phyloP scores from a whole-genome alignment of 495 filamentous ascomycete species.

The Lepraria neglecta region DNA sequence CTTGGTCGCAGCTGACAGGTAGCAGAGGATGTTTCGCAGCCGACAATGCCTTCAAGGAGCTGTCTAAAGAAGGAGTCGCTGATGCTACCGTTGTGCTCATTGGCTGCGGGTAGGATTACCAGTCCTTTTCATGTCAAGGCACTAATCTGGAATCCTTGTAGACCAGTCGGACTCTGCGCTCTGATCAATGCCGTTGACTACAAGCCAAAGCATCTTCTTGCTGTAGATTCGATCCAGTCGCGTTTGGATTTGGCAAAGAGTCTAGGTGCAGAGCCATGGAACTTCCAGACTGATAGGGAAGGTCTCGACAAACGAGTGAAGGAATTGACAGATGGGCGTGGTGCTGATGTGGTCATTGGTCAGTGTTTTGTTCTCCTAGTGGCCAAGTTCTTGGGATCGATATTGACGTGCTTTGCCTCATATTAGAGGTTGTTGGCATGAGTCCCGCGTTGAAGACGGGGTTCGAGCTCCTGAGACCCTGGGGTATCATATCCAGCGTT shows the following conservation, averaged over 20 bases:
- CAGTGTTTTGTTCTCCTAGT: not conserved
- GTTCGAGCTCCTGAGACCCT: conserved; percentile 82
- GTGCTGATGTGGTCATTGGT: conserved; percentile 76
- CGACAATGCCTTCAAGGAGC: conserved; percentile 67
- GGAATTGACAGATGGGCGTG: conserved; percentile 73
- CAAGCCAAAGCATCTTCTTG: conserved; percentile 73
- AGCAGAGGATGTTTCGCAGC: conserved; percentile 88
- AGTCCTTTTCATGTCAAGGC: conserved; percentile 12
- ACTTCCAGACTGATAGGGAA: conserved; percentile 65
- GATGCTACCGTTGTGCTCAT: conserved; percentile 74
- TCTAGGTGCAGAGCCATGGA: conserved; percentile 81
- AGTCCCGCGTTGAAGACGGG: conserved; percentile 75
- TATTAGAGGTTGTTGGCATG: conserved; percentile 73
- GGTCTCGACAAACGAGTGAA: conserved; percentile 63
- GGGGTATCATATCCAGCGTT: conserved; percentile 70
- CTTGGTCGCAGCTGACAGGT: conserved; percentile 9
- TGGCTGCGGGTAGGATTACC: conserved; percentile 59
- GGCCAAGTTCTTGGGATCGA: too few species aligned
- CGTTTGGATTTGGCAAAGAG: conserved; percentile 69
- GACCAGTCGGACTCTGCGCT: conserved; percentile 78
- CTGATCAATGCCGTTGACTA: conserved; percentile 76
- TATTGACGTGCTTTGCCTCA: not conserved
- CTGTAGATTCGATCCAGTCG: conserved; percentile 75
- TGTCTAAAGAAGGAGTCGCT: conserved; percentile 54
- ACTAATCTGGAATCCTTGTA: not conserved